Percentiles rank a stretch among this genome's conserved stretches.
These are phyloP conservation scores for Nectriaceae sp. DNA, from an alignment of 2,329 filamentous ascomycete species.

Conservation along the genomic window DNA sequence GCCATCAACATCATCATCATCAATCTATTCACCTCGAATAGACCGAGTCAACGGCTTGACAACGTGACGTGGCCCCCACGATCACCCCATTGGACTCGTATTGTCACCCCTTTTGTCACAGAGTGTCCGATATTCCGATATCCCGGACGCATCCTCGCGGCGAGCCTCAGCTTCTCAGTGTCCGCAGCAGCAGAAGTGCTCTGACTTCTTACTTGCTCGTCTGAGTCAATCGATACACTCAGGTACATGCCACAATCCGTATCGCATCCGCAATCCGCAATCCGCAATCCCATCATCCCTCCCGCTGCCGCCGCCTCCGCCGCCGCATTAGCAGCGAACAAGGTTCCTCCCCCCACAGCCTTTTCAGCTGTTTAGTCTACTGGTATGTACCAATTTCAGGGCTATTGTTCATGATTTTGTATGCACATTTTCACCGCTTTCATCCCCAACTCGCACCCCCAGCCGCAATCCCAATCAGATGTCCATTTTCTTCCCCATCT, in stretches of 20 bases:
- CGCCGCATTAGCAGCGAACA: too few species aligned
- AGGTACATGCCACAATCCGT: not conserved
- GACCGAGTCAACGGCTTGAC: conserved; percentile 8
- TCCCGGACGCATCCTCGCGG: not conserved
- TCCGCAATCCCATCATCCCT: not conserved
- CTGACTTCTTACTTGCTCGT: not conserved
- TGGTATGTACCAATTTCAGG: not conserved
- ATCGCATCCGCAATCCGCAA: not conserved
- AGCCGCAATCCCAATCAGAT: not conserved
- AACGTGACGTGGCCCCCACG: conserved; percentile 31
- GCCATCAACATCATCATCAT: conserved; percentile 1
- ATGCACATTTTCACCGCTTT: not conserved
- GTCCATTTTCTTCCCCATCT: conserved; percentile 1
- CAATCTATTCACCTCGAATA: not conserved
- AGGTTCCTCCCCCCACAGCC: not conserved
- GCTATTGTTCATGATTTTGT: too few species aligned
- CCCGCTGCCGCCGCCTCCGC: not conserved
- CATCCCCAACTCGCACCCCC: not conserved
- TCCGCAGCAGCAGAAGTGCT: not conserved
- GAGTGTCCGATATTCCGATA: conserved; percentile 4
- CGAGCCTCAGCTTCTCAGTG: not conserved
- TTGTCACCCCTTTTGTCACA: conserved; percentile 15
- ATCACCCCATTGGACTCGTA: conserved; percentile 24
- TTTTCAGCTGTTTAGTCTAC: not conserved
- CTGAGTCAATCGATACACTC: not conserved